Evolutionary conservation across 169 alveolate genomes (phyloP).

Genomic region (Cryptosporidium meleagridis): DNA sequence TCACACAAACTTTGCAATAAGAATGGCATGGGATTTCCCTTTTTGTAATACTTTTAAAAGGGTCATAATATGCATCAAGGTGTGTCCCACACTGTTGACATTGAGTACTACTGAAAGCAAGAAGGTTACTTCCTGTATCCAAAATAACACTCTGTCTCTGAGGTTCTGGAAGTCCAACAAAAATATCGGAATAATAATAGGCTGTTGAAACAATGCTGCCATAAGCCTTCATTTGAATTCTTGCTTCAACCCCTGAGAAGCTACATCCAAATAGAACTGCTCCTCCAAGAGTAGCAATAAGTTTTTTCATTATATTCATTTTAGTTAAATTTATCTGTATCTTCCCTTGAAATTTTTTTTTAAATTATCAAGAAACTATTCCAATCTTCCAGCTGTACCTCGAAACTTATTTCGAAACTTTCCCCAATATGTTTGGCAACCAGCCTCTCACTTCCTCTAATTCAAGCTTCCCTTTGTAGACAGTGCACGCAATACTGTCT

Average conservation of each 20-base stretch:
- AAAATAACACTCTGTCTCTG: slow-evolving; percentile 72
- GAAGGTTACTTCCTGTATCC: slow-evolving; percentile 71
- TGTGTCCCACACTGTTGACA: slow-evolving; percentile 73
- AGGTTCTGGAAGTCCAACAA: slow-evolving; percentile 73
- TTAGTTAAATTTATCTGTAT: background rate
- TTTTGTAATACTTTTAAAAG: slow-evolving; percentile 47
- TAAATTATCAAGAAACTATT: background rate
- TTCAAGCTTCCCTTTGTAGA: slow-evolving; percentile 10
- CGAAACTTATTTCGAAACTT: background rate
- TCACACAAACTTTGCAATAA: slow-evolving; percentile 60
- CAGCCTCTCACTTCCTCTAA: slow-evolving; percentile 22
- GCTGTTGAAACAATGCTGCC: slow-evolving; percentile 74
- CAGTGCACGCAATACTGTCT: slow-evolving; percentile 75
- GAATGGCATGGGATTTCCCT: slow-evolving; percentile 60
- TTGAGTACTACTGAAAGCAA: slow-evolving; percentile 58
- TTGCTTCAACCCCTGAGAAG: background rate
- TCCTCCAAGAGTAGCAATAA: background rate
- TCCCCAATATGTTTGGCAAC: slow-evolving; percentile 15
- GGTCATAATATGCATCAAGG: slow-evolving; percentile 70
- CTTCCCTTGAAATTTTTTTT: background rate
- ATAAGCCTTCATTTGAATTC: slow-evolving; percentile 73
- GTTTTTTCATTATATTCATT: background rate
- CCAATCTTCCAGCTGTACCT: slow-evolving; percentile 2
- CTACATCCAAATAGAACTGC: background rate
- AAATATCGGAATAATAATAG: slow-evolving; percentile 58